phyloP scores from a whole-genome alignment of 768 basidiomycete species.

The Leccinum fibrillosum region DNA sequence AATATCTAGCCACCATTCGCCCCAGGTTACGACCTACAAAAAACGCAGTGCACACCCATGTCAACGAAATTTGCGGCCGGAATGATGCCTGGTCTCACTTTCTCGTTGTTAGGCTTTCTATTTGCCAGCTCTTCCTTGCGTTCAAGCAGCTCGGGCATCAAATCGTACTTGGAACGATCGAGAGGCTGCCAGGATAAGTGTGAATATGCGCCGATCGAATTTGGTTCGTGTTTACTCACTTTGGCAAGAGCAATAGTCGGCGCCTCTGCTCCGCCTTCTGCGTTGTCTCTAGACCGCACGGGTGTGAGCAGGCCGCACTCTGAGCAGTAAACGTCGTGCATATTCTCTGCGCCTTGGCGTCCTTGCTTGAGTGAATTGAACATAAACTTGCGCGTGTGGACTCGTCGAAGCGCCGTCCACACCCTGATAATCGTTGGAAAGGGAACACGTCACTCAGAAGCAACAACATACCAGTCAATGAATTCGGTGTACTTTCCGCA shows the following conservation, averaged over 20 bases:
- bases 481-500: constrained; percentile 19
- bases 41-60: too few relatives aligned
- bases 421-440: constrained; percentile 2
- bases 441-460: not conserved
- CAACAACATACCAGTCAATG: constrained; percentile 8
- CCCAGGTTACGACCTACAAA: constrained; percentile 6
- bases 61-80: not conserved
- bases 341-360: constrained; percentile 2
- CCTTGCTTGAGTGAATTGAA: too few relatives aligned
- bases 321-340: constrained; percentile 18
- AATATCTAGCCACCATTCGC: constrained; percentile 11
- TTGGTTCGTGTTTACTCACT: not conserved
- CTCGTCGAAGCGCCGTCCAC: constrained; percentile 7
- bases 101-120: not conserved
- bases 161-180: constrained; percentile 14
- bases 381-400: too few relatives aligned
- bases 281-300: constrained; percentile 13
- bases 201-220: not conserved
- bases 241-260: constrained; percentile 8
- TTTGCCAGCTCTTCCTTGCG: not conserved
- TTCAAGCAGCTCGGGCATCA: constrained; percentile 6
- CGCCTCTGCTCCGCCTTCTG: constrained; percentile 13
- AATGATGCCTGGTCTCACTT: not conserved
- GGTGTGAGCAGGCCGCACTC: constrained; percentile 13
- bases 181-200: constrained; percentile 1